A percentile compares a stretch with the other conserved stretches of the same genome.
Conservation (phyloP, 2,329 filamentous ascomycete species). For the Sarocladiaceae sp. region DNA sequence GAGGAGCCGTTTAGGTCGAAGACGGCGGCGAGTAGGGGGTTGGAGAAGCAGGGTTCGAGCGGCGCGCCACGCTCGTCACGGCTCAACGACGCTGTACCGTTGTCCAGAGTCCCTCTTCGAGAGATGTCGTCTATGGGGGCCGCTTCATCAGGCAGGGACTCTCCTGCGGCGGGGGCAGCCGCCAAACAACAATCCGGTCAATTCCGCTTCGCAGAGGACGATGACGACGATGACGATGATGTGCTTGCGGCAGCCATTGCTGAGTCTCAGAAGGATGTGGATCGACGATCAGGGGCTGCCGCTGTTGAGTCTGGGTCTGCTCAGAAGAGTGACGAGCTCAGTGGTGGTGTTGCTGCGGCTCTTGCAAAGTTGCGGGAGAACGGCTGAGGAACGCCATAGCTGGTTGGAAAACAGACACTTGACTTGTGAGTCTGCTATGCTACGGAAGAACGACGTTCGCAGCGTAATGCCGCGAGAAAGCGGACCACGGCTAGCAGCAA, state of each 20-base stretch:
- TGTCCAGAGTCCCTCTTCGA: slow-evolving; percentile 18
- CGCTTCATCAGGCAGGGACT: neutral
- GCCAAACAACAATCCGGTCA: slow-evolving; percentile 16
- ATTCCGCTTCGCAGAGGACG: slow-evolving; percentile 32
- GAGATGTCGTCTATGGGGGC: slow-evolving; percentile 13
- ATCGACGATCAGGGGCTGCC: slow-evolving; percentile 13
- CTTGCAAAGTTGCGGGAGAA: slow-evolving; percentile 50
- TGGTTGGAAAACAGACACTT: neutral
- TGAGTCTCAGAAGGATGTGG: slow-evolving; percentile 35
- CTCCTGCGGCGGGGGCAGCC: neutral
- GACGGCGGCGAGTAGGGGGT: slow-evolving; percentile 52
- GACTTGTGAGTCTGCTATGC: too few species aligned
- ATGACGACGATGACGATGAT: slow-evolving; percentile 44
- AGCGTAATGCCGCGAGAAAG: too few species aligned
- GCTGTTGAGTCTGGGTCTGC: slow-evolving; percentile 15
- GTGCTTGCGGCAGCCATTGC: slow-evolving; percentile 42
- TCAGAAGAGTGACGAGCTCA: slow-evolving; percentile 34
- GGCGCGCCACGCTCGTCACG: slow-evolving; percentile 2
- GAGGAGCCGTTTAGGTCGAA: slow-evolving; percentile 78
- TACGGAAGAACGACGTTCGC: too few species aligned
- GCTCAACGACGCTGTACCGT: slow-evolving; percentile 13
- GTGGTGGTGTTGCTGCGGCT: slow-evolving; percentile 54
- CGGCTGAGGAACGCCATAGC: slow-evolving; percentile 10
- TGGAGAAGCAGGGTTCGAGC: slow-evolving; percentile 18
- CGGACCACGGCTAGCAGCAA: too few species aligned